A percentile compares a stretch with the other conserved stretches of the same genome.
Conservation (phyloP, 257 asterid genomes). For the Lycium barbarum region DNA sequence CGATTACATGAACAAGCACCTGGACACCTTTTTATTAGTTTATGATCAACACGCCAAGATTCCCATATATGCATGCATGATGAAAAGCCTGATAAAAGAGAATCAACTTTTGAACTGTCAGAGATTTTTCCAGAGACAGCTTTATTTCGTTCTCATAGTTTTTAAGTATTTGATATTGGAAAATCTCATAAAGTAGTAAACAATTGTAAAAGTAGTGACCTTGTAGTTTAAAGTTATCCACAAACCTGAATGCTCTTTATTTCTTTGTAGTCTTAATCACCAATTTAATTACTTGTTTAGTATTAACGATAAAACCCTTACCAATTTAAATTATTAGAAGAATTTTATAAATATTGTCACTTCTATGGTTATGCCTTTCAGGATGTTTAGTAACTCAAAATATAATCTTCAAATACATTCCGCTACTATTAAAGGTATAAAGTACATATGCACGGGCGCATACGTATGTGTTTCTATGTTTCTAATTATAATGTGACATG, state of each 20-base stretch:
- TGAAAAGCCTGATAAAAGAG: conserved; percentile 39
- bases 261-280: background rate
- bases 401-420: background rate
- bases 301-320: background rate
- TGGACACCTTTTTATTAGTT: conserved; percentile 26
- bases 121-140: conserved; percentile 42
- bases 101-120: conserved; percentile 36
- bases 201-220: background rate
- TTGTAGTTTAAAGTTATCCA: background rate
- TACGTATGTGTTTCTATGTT: background rate
- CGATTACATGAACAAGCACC: background rate
- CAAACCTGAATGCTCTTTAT: background rate
- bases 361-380: background rate
- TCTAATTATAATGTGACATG: background rate
- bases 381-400: background rate
- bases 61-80: conserved; percentile 36
- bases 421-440: background rate
- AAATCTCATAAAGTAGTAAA: conserved; percentile 9
- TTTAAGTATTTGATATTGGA: background rate
- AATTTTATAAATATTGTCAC: background rate
- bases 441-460: background rate
- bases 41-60: conserved; percentile 39
- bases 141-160: background rate
- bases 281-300: background rate
- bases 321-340: background rate